Conservation (phyloP, 768 basidiomycete species). For the Filobasidium wieringae region DNA sequence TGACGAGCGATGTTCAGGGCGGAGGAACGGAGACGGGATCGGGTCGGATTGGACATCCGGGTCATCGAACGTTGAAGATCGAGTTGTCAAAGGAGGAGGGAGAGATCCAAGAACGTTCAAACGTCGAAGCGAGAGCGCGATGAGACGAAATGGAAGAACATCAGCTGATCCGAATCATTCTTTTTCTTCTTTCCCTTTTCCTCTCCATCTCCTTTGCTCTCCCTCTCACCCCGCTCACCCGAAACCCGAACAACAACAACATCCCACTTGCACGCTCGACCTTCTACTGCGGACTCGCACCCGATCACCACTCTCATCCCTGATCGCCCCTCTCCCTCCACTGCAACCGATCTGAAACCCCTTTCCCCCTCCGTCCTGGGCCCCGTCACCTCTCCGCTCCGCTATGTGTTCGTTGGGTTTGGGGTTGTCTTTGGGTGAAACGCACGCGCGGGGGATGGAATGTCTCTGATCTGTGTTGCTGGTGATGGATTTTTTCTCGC, state of each 20-base stretch:
- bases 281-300: not conserved
- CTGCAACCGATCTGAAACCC: not conserved
- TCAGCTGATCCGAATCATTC: not conserved
- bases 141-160: too few relatives aligned
- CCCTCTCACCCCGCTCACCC: not conserved
- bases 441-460: too few relatives aligned
- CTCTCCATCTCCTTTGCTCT: not conserved
- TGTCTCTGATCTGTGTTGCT: too few relatives aligned
- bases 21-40: not conserved
- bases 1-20: not conserved
- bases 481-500: too few relatives aligned
- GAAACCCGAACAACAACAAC: not conserved
- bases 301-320: not conserved
- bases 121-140: not conserved
- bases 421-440: too few relatives aligned
- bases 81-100: not conserved
- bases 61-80: not conserved
- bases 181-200: not conserved
- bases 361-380: not conserved
- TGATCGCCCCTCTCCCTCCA: not conserved
- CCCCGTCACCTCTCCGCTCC: slow-evolving; percentile 1
- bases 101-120: not conserved
- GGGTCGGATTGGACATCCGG: not conserved
- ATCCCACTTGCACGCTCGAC: not conserved
- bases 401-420: too few relatives aligned